phyloP scores from a whole-genome alignment of 768 basidiomycete species.

The Boletus huronensis region DNA sequence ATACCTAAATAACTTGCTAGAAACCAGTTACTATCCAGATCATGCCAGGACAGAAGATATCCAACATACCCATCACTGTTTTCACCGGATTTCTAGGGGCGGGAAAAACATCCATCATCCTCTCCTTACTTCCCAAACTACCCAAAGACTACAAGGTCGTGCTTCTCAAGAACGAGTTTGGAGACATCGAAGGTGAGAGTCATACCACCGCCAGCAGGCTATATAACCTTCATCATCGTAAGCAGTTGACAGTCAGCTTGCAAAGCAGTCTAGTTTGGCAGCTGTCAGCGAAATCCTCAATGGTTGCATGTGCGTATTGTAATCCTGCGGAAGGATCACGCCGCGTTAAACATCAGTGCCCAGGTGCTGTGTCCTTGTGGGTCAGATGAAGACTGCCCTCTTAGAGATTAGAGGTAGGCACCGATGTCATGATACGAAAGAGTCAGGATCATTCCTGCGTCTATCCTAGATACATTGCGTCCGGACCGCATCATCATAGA shows the following conservation, averaged over 20 bases:
- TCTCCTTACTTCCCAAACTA: constrained; percentile 76
- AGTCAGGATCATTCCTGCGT: background rate
- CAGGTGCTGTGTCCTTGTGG: constrained; percentile 92
- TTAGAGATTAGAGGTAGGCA: constrained; percentile 78
- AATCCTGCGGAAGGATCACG: background rate
- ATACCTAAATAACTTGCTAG: background rate
- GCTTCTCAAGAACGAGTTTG: constrained; percentile 94
- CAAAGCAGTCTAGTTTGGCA: constrained; percentile 74
- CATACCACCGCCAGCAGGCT: background rate
- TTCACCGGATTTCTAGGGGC: constrained; percentile 93
- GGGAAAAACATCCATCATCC: constrained; percentile 77
- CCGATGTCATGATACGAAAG: background rate
- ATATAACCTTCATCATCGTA: background rate
- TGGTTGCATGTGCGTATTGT: constrained; percentile 75
- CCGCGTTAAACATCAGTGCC: background rate
- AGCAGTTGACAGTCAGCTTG: constrained; percentile 87
- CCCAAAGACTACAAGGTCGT: constrained; percentile 87
- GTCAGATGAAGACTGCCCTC: constrained; percentile 89
- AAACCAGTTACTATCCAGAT: background rate
- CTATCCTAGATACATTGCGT: constrained; percentile 60
- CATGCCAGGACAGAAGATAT: constrained; percentile 13
- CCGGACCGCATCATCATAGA: constrained; percentile 95
- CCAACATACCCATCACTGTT: constrained; percentile 78
- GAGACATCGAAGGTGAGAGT: constrained; percentile 77
- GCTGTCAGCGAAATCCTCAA: constrained; percentile 93